Percentiles rank a stretch among this genome's conserved stretches.
phyloP scores from a whole-genome alignment of 352 stramenopile species.

The Globisporangium emineosum region DNA sequence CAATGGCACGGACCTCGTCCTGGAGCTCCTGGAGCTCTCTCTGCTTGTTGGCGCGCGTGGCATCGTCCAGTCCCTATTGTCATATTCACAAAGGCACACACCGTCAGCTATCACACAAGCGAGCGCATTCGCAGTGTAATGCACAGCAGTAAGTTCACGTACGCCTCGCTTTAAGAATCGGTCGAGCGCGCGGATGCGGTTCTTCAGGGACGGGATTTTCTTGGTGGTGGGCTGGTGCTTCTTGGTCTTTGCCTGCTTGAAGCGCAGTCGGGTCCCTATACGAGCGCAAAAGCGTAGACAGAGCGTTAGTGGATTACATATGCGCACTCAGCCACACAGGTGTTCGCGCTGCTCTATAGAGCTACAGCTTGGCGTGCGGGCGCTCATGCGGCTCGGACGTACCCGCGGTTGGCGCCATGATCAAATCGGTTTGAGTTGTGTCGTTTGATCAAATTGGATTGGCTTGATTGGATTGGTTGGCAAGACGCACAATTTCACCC shows the following conservation, averaged over 20 bases:
- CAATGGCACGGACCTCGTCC: slow-evolving; percentile 27
- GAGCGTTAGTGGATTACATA: background rate
- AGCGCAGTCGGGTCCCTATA: slow-evolving; percentile 68
- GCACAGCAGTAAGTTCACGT: slow-evolving; percentile 9
- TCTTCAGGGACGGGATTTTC: slow-evolving; percentile 81
- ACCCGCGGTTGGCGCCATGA: slow-evolving; percentile 57
- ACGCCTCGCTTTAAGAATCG: slow-evolving; percentile 75
- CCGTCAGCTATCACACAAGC: background rate
- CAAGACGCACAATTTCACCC: background rate
- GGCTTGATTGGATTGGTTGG: slow-evolving; percentile 1
- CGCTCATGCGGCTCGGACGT: slow-evolving; percentile 1
- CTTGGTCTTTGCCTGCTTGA: slow-evolving; percentile 56
- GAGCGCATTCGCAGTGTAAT: background rate
- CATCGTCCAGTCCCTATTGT: slow-evolving; percentile 37
- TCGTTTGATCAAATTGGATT: background rate
- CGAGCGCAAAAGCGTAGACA: background rate
- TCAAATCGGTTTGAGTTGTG: background rate
- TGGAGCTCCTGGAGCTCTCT: slow-evolving; percentile 46
- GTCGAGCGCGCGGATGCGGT: slow-evolving; percentile 76
- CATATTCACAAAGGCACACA: background rate
- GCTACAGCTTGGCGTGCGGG: background rate
- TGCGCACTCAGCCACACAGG: background rate
- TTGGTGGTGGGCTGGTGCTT: slow-evolving; percentile 46
- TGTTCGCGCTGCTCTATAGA: background rate
- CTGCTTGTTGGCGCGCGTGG: slow-evolving; percentile 42